phyloP scores from a whole-genome alignment of 2,329 filamentous ascomycete genomes.

The Aspergillus sp. region DNA sequence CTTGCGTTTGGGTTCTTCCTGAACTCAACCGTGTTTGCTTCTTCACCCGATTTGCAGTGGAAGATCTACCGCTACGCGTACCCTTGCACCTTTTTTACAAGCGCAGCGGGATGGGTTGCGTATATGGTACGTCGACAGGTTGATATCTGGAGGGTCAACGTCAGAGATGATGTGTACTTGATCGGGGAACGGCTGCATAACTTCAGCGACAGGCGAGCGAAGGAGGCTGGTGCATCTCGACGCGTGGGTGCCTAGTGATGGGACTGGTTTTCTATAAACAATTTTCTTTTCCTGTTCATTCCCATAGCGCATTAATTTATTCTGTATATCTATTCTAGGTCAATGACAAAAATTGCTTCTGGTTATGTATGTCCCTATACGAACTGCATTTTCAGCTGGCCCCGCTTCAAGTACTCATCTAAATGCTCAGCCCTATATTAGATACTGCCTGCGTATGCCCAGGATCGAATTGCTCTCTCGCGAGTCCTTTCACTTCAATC shows the following conservation, averaged over 20 bases:
- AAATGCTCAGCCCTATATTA: no score
- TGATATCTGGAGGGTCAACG: constrained; percentile 66
- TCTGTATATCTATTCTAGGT: background rate
- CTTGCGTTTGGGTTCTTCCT: constrained; percentile 49
- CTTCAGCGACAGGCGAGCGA: constrained; percentile 57
- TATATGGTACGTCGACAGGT: constrained; percentile 47
- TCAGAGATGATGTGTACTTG: constrained; percentile 90
- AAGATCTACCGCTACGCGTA: constrained; percentile 62
- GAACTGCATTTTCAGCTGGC: no score
- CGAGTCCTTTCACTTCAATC: no score
- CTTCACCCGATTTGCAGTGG: constrained; percentile 24
- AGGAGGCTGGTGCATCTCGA: constrained; percentile 31
- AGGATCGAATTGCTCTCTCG: no score
- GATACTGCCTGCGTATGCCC: no score
- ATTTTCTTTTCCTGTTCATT: no score
- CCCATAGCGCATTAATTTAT: background rate
- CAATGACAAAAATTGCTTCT: no score
- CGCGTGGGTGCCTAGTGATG: constrained; percentile 30
- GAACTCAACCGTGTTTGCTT: constrained; percentile 36
- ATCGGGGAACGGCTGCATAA: constrained; percentile 94
- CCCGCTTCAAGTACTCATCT: no score
- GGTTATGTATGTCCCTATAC: no score
- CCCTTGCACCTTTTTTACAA: constrained; percentile 52
- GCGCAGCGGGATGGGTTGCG: constrained; percentile 41
- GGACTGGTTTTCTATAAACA: background rate